Conservation (phyloP, 768 basidiomycete genomes). For the Boletus subcaerulescens region DNA sequence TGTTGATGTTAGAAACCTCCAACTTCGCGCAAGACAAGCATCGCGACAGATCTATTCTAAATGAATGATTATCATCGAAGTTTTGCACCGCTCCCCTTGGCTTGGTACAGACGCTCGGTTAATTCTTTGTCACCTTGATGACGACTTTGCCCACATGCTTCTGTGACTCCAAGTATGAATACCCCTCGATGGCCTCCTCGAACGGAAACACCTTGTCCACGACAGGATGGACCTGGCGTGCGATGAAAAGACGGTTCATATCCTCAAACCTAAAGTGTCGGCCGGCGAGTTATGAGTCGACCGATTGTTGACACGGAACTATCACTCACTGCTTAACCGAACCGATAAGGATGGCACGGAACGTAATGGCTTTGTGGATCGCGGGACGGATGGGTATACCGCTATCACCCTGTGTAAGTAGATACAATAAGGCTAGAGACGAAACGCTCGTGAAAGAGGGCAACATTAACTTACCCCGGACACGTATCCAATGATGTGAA, state of each 20-base stretch:
- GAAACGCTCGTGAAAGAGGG: too few species aligned
- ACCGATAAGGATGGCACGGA: slow-evolving; percentile 56
- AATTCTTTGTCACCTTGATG: slow-evolving; percentile 39
- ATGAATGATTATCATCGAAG: neutral
- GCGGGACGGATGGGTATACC: slow-evolving; percentile 33
- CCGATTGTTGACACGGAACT: neutral
- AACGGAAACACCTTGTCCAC: slow-evolving; percentile 59
- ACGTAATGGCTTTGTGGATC: slow-evolving; percentile 38
- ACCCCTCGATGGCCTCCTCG: slow-evolving; percentile 51
- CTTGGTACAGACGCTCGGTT: neutral
- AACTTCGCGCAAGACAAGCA: too few species aligned
- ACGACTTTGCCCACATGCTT: slow-evolving; percentile 60
- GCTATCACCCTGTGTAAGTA: slow-evolving; percentile 16
- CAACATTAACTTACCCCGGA: slow-evolving; percentile 30
- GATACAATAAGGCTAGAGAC: neutral
- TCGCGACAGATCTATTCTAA: neutral
- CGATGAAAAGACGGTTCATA: slow-evolving; percentile 48
- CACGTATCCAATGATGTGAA: slow-evolving; percentile 54
- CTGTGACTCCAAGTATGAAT: slow-evolving; percentile 50
- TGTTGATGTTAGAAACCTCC: too few species aligned
- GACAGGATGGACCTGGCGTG: slow-evolving; percentile 46
- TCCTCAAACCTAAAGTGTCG: slow-evolving; percentile 42
- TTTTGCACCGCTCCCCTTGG: neutral
- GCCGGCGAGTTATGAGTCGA: neutral
- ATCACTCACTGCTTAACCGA: slow-evolving; percentile 54